Conservation (phyloP, 169 alveolate species). For the Plasmodium inui region DNA sequence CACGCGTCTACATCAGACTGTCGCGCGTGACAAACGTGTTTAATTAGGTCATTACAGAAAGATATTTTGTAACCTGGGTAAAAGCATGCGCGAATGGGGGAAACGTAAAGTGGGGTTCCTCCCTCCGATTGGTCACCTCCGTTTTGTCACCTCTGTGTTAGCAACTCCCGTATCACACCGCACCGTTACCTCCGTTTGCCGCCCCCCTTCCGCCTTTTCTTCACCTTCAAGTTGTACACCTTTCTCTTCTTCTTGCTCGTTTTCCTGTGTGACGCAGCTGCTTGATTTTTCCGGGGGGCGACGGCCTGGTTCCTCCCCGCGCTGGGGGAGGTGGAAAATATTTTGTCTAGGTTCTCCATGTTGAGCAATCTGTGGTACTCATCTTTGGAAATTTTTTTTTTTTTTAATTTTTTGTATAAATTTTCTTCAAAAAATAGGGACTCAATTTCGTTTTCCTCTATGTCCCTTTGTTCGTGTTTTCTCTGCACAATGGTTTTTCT, state of each 20-base stretch:
- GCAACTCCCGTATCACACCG: not conserved
- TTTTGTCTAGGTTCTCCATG: constrained; percentile 41
- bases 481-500: constrained; percentile 64
- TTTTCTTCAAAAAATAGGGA: constrained; percentile 58
- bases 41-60: not conserved
- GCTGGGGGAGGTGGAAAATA: constrained; percentile 7
- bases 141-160: not conserved
- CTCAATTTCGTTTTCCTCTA: constrained; percentile 69
- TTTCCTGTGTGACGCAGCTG: not conserved
- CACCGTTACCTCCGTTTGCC: constrained; percentile 1
- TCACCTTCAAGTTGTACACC: constrained; percentile 31
- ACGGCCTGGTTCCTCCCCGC: constrained; percentile 2
- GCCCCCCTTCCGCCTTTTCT: constrained; percentile 10
- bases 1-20: not conserved
- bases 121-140: not conserved
- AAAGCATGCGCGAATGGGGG: not conserved
- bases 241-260: constrained; percentile 37
- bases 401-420: constrained; percentile 53
- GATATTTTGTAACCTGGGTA: not conserved
- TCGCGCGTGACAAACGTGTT: not conserved
- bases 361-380: constrained; percentile 38
- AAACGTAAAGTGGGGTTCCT: not conserved
- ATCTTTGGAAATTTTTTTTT: constrained; percentile 61
- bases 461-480: constrained; percentile 64
- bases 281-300: not conserved